Base-by-base conservation (phyloP, 179 eudicot species). In the Pouteria campechiana region DNA sequence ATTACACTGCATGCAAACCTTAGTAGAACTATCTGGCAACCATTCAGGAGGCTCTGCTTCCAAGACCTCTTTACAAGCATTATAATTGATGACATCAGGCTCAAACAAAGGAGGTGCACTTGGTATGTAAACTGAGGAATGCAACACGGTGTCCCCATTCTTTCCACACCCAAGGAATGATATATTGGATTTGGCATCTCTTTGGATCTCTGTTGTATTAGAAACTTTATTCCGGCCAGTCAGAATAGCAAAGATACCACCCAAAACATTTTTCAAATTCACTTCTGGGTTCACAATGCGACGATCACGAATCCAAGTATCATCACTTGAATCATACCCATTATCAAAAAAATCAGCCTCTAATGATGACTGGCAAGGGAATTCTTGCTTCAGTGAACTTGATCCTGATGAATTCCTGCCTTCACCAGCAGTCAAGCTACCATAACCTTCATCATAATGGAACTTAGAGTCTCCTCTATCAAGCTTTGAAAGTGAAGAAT, bases 11-110 rank as follows among this genome's bases (percentile, higher is more conserved):
- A 90, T 90, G 60, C 98, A 90, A 35, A 35, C 75, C 12, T 54
- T 34, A 59, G 94, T 52, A 44, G 68, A 76, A 60, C 98, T 90
- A 65, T 90, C 98, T 21, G 84, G 98, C 58, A 86, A 76, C 98
- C 98, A 90, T 46, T 90, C 98, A 4, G 94, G 96, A 12, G 98
- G 98, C 43, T 86, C 98, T 50, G 94, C 80, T 62, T 92, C 99
- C 68, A 92, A 65, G 23, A 87, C 71, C 20, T 92, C 94, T 68
- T 79, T 87, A 53, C 69, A 83, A 30, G 75, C 79, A 72, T 54
- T 71, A 44, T 70, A 77, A 48, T 79, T 72, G 16, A 75, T 63
- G 12, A 73, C 74, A 39, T 60, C 61, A 2, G 71, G 84, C 60
- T 82, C 80, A 30, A 87, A 61, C 27, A 92, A 78, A 14, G 99